These are phyloP conservation scores for Hypericum perforatum DNA, from an alignment of 345 rosid species.

Conservation along the genomic window DNA sequence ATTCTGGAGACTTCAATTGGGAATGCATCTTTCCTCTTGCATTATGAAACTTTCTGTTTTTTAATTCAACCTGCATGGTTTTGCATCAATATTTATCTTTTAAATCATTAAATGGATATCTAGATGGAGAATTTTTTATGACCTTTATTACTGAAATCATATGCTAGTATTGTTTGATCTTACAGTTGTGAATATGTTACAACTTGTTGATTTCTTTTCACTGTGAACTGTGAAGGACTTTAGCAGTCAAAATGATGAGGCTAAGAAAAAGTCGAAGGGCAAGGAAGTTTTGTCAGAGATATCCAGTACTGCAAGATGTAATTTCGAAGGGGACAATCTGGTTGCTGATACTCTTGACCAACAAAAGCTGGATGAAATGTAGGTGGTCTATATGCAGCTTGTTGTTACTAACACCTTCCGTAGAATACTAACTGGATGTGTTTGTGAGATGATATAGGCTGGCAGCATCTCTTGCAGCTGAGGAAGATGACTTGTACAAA, in stretches of 20 bases:
- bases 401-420: constrained; percentile 7
- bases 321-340: constrained; percentile 16
- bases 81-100: no score
- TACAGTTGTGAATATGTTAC: not conserved
- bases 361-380: constrained; percentile 64
- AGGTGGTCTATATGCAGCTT: constrained; percentile 21
- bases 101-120: no score
- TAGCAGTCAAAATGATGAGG: constrained; percentile 2
- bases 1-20: no score
- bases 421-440: constrained; percentile 14
- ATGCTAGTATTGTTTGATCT: no score
- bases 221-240: not conserved
- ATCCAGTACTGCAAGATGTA: constrained; percentile 9
- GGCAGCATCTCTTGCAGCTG: constrained; percentile 57
- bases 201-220: not conserved
- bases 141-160: no score
- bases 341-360: constrained; percentile 23
- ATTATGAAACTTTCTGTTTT: no score
- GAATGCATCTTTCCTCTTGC: no score
- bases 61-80: no score
- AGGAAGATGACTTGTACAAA: constrained; percentile 28
- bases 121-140: no score
- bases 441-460: constrained; percentile 36
- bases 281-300: constrained; percentile 19
- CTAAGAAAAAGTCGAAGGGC: constrained; percentile 1